Evolutionary conservation across 2,329 filamentous ascomycete species (phyloP).

Genomic region (Coleophoma eucalyptorum): DNA sequence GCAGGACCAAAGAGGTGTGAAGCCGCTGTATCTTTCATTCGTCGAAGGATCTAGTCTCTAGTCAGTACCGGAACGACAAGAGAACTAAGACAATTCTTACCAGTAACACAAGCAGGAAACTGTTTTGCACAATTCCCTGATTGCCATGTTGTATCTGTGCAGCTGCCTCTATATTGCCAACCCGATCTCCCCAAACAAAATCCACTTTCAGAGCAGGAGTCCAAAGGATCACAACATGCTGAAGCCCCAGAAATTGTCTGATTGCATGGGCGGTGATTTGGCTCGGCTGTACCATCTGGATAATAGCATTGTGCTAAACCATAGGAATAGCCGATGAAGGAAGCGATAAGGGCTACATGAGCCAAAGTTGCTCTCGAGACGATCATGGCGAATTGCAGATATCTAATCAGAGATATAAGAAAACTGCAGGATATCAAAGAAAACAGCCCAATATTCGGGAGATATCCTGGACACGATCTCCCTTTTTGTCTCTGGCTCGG

Average conservation of each 20-base stretch:
- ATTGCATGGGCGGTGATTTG: conserved; percentile 12
- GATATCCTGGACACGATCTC: no score
- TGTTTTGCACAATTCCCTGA: conserved; percentile 11
- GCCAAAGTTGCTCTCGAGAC: no score
- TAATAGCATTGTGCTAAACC: conserved; percentile 12
- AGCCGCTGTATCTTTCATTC: conserved; percentile 1
- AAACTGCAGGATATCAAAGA: no score
- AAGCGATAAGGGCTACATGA: no score
- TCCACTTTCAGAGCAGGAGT: conserved; percentile 11
- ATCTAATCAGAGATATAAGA: no score
- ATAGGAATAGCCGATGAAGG: background rate
- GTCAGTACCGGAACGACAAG: no score
- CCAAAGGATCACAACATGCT: conserved; percentile 14
- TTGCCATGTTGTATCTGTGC: conserved; percentile 12
- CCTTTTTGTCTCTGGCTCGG: no score
- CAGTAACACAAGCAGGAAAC: conserved; percentile 7
- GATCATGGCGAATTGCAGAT: no score
- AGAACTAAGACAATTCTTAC: conserved; percentile 2
- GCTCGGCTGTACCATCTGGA: conserved; percentile 8
- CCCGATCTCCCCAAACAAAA: conserved; percentile 13
- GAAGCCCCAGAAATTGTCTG: conserved; percentile 9
- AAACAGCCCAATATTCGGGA: no score
- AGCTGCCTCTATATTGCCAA: conserved; percentile 13
- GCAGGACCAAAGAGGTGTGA: conserved; percentile 9
- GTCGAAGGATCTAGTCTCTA: conserved; percentile 8